phyloP scores from a whole-genome alignment of 495 filamentous ascomycete genomes.

The Lasiosphaeria miniovina region DNA sequence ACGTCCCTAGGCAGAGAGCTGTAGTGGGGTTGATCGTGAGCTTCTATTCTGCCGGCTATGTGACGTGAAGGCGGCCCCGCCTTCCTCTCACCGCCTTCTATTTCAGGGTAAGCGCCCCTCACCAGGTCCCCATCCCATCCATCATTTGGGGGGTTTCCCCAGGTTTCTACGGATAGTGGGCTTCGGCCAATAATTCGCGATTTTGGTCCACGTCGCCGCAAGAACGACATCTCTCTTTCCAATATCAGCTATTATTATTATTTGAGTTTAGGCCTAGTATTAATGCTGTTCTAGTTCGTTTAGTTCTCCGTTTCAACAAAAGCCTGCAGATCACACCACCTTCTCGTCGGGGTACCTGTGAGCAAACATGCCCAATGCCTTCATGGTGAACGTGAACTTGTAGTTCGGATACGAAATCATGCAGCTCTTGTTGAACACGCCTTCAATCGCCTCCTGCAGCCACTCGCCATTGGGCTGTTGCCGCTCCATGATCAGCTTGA shows the following conservation, averaged over 20 bases:
- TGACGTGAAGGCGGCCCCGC: too few species aligned
- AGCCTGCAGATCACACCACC: slow-evolving; percentile 29
- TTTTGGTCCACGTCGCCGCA: too few species aligned
- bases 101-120: too few species aligned
- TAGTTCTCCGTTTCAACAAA: neutral
- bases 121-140: too few species aligned
- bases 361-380: slow-evolving; percentile 86
- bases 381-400: slow-evolving; percentile 94
- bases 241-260: slow-evolving; percentile 12
- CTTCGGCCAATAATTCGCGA: too few species aligned
- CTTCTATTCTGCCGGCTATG: too few species aligned
- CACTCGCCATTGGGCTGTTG: slow-evolving; percentile 90
- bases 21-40: too few species aligned
- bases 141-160: too few species aligned
- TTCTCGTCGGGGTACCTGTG: slow-evolving; percentile 66
- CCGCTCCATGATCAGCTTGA: slow-evolving; percentile 79
- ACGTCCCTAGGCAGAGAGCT: too few species aligned
- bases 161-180: too few species aligned
- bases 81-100: too few species aligned
- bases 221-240: neutral
- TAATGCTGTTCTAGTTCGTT: neutral
- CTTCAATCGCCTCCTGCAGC: slow-evolving; percentile 93
- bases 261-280: neutral
- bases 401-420: slow-evolving; percentile 99
- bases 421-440: slow-evolving; percentile 98